phyloP scores from a whole-genome alignment of 352 stramenopile species.

The Pythium rishiriense region DNA sequence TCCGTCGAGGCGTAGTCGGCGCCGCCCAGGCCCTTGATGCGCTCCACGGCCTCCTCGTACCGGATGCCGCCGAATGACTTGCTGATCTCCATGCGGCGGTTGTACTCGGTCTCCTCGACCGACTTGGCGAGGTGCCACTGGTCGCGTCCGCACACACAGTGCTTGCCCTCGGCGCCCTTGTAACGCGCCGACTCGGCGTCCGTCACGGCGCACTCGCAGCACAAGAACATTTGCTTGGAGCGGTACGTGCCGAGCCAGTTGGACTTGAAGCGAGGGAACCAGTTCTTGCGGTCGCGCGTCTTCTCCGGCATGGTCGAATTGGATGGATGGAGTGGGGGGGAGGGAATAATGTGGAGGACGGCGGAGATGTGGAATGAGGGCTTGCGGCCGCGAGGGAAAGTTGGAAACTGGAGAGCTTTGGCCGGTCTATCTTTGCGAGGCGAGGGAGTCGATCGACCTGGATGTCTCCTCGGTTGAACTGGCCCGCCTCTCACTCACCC shows the following conservation, averaged over 20 bases:
- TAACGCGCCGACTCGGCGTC: conserved; percentile 48
- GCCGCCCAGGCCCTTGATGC: conserved; percentile 58
- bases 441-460: not conserved
- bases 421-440: not conserved
- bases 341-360: not conserved
- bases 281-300: conserved; percentile 84
- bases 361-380: not conserved
- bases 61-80: conserved; percentile 79
- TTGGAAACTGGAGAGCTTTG: conserved; percentile 12
- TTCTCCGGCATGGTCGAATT: conserved; percentile 58
- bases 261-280: conserved; percentile 88
- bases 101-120: conserved; percentile 82
- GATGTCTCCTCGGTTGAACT: conserved; percentile 29
- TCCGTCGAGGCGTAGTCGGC: conserved; percentile 33
- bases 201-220: conserved; percentile 77
- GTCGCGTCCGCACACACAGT: conserved; percentile 78
- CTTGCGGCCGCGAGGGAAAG: conserved; percentile 10
- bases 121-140: conserved; percentile 85
- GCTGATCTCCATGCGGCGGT: conserved; percentile 81
- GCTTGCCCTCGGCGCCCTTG: conserved; percentile 80
- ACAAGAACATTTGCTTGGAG: conserved; percentile 86
- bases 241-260: conserved; percentile 87
- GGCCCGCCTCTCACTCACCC: not conserved
- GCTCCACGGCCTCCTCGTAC: conserved; percentile 77
- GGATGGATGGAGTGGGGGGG: not conserved